Evolutionary conservation across 768 basidiomycete species (phyloP).

Genomic region (Suillus occidentalis): DNA sequence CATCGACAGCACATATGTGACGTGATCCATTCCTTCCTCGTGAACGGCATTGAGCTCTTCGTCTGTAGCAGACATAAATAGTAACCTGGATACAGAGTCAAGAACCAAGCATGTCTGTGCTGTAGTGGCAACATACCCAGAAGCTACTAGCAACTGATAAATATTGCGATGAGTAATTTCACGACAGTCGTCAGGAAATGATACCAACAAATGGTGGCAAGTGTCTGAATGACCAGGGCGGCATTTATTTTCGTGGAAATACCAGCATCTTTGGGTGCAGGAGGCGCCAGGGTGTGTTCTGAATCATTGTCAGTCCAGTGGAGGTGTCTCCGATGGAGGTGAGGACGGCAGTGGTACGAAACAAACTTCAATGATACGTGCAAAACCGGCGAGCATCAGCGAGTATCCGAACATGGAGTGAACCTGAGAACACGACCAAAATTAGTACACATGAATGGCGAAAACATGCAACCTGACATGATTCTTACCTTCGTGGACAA

Average conservation of each 20-base stretch:
- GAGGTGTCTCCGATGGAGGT: constrained; percentile 23
- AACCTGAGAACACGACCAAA: constrained; percentile 45
- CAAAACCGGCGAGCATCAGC: constrained; percentile 78
- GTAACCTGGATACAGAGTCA: constrained; percentile 43
- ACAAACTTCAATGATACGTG: constrained; percentile 82
- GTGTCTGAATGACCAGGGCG: constrained; percentile 73
- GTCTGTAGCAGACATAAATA: constrained; percentile 94
- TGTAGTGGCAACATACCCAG: constrained; percentile 50
- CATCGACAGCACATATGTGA: constrained; percentile 85
- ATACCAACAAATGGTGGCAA: constrained; percentile 82
- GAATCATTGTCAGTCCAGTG: constrained; percentile 53
- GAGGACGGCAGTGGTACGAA: constrained; percentile 53
- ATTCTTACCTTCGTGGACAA: constrained; percentile 71
- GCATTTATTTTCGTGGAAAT: constrained; percentile 33
- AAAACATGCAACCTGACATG: neutral
- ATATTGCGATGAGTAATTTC: constrained; percentile 7
- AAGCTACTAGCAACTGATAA: constrained; percentile 62
- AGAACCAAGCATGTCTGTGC: neutral
- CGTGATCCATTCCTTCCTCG: constrained; percentile 81
- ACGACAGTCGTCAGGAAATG: neutral
- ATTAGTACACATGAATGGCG: constrained; percentile 1
- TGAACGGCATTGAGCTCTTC: constrained; percentile 79
- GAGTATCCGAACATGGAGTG: constrained; percentile 85
- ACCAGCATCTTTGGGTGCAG: constrained; percentile 18
- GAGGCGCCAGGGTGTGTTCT: constrained; percentile 64